A percentile compares a stretch with the other conserved stretches of the same genome.
phyloP scores from a whole-genome alignment of 2,329 filamentous ascomycete genomes.

The Fusarium poae region DNA sequence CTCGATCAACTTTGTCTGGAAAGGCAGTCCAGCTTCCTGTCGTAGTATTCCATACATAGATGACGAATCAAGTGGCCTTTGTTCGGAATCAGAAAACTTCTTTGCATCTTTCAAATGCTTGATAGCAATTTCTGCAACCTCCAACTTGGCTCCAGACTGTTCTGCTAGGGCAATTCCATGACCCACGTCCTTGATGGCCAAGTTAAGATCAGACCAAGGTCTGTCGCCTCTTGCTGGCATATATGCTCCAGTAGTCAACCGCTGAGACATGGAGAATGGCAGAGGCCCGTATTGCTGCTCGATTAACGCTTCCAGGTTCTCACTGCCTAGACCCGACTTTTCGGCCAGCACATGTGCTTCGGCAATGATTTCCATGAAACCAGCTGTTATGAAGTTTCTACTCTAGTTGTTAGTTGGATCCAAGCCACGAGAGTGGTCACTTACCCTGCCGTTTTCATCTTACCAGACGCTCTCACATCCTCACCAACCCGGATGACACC shows the following conservation, averaged over 20 bases:
- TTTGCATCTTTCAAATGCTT: constrained; percentile 60
- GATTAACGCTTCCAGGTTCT: constrained; percentile 59
- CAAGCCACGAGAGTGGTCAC: neutral
- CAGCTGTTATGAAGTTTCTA: constrained; percentile 63
- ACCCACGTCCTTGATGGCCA: constrained; percentile 66
- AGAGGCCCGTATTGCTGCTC: constrained; percentile 57
- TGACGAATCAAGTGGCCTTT: constrained; percentile 61
- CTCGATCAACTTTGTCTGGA: constrained; percentile 57
- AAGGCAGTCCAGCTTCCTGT: constrained; percentile 57
- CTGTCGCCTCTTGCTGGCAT: constrained; percentile 52
- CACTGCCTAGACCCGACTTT: constrained; percentile 57
- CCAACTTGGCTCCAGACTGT: constrained; percentile 55
- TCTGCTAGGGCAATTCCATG: constrained; percentile 61
- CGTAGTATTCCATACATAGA: constrained; percentile 64
- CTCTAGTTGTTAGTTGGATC: neutral
- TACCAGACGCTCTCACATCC: constrained; percentile 58
- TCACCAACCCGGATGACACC: constrained; percentile 59
- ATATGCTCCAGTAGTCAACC: constrained; percentile 57
- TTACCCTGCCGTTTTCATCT: constrained; percentile 63
- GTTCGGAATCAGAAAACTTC: constrained; percentile 52
- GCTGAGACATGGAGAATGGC: constrained; percentile 54
- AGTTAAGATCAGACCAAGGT: constrained; percentile 62
- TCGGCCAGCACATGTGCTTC: constrained; percentile 65
- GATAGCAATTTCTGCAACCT: constrained; percentile 59
- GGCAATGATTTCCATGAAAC: constrained; percentile 62